Base-by-base conservation (phyloP, 169 alveolate genomes). In the Amoebophrya sp. region DNA sequence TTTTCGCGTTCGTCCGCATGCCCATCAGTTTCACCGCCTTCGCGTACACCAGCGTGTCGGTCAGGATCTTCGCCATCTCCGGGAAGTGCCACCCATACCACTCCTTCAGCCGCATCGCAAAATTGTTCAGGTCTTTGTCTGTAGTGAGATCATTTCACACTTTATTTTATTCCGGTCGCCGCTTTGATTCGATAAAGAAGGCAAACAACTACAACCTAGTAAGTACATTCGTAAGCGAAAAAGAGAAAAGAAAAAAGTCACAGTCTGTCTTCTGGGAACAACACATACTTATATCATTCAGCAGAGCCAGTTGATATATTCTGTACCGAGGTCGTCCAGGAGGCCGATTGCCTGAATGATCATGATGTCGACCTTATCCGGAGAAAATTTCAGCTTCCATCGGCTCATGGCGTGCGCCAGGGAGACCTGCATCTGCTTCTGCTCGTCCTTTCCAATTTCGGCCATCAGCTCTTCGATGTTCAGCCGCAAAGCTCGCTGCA, bases 41-140 rank as follows among this genome's bases (percentile, higher is more conserved):
- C 77, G 99, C 96, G 96, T 96, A 99, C 92, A 96, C 94, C 39
- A 95, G 93, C 92, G 97, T 98, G 94, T 99, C 99, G 0, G 97
- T 95, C 77, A 99, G 97, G 77, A 99, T 98, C 94, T 97, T 98
- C 40, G 95, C 95, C 66, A 99, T 97, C 95, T 99, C 99, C 32
- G 99, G 99, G 97, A 99, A 99, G 95, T 99, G 99, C 99, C 99
- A 99, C 88, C 99, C 98, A 95, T 97, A 99, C 95, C 95, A 94
- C 77, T 94, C 95, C 91, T 96, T 96, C 39, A 98, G 95, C 92
- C 99, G 95, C 99, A 98, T 98, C 40, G 98, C 98, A 90, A 97
- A 97, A 93, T 97, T 97, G 93, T 98, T 98, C 77, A 98, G 95
- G 89, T 97, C 99, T 92, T 66, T 66, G 83, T 66, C 83, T 41